Evolutionary conservation across 1,284 basidiomycete genomes (phyloP), one percentile per base, ranked within the genome.

Genomic region (Apiotrichum veenhuisii): DNA sequence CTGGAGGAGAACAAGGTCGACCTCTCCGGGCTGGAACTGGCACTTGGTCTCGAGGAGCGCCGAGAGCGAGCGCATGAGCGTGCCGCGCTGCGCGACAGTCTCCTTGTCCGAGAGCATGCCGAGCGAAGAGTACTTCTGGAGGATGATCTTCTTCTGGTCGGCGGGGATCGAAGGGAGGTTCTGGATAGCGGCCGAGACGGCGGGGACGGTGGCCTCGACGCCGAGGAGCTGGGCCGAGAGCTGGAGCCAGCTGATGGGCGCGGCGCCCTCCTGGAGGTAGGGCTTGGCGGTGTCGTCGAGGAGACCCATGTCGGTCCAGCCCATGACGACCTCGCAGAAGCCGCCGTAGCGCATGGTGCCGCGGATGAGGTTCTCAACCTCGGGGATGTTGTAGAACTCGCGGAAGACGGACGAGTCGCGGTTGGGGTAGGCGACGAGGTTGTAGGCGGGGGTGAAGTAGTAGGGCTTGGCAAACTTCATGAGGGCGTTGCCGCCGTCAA

Each of bases 401-500:
- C 82, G 82, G 85, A 95, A 98, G 8, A 89, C 87, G 15, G 87
- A 85, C 25, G 91, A 95, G 81, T 99, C 89, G 61, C 96, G 86
- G 83, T 99, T 98, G 58, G 95, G 94, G 81, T 98, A 99, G 44
- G 88, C 90, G 66, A 98, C 93, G 72, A 98, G 97, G 12, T 91
- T 92, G 74, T 90, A 95, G 7, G 91, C 92, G 26, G 95, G 95
- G 23, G 90, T 87, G 78, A 98, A 95, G 78, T 86, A 96, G 84
- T 95, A 97, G 15, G 94, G 90, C 77, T 90, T 85, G 57, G 95
- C 95, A 63, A 86, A 81, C 17, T 58, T 79, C 93, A 97, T 97
- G 58, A 97, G 83, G 52, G 92, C 87, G 66, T 79, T 77, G 64
- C 76, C 67, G 55, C 78, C 81, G 9, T 81, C 75, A 46, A 97